Evolutionary conservation across 441 rosid genomes (phyloP), one percentile per base, ranked within the genome.

Genomic region (Croton setiger): DNA sequence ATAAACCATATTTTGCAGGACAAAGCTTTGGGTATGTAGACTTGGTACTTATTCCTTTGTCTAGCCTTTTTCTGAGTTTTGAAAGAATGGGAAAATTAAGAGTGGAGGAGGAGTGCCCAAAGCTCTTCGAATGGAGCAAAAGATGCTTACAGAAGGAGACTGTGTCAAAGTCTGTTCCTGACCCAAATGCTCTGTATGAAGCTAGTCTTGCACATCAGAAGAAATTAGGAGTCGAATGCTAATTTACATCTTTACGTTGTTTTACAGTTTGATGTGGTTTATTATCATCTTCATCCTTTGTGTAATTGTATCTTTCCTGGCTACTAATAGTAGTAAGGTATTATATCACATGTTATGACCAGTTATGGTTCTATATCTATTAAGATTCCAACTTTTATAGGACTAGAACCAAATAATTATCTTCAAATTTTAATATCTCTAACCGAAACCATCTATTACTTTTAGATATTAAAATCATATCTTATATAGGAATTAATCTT

Each of bases 1-100:
- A 59, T 1, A 58, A 58, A 35, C 57, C 64, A 27, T 68, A 68
- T 35, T 68, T 58, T 35, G 72, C 57, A 68, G 72, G 64, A 4
- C 56, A 68, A 59, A 33, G 27, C 18, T 47, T 47, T 18, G 72
- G 72, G 2, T 68, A 48, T 31, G 27, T 68, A 58, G 72, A 68
- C 47, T 51, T 68, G 43, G 64, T 36, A 9, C 20, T 68, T 2
- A 18, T 68, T 13, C 57, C 72, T n/a, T 68, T 68, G 6, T 35
- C n/a, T 8, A 33, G 27, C 17, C 4, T 47, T 4, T 68, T 68
- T 39, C 13, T 47, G 21, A 0, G 64, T 3, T 58, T 68, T 68
- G 65, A 58, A 23, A 33, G 0, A 0, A 4, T 68, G 0, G 72
- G 65, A 15, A 47, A 59, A 18, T 11, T 68, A 0, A 68, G 57